Evolutionary conservation across 306 rosid genomes (phyloP).

Genomic region (Gastrolobium villosum): DNA sequence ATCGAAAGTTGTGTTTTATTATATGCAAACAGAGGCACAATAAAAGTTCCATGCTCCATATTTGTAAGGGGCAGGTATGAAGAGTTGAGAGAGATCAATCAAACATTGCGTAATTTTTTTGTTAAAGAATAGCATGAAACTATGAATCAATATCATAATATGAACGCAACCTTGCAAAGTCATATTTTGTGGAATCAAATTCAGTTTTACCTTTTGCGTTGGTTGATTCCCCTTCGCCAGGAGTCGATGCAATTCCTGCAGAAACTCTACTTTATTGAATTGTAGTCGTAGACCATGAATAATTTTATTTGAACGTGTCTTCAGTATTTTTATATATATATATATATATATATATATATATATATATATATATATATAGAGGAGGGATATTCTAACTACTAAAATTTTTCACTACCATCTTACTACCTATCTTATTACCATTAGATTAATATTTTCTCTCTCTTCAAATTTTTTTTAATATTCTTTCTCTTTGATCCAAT

Average conservation of each 20-base stretch:
- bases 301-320: not conserved
- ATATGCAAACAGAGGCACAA: not conserved
- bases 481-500: no score
- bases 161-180: not conserved
- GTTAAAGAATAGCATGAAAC: not conserved
- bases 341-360: no score
- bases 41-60: not conserved
- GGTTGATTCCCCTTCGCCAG: not conserved
- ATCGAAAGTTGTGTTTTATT: not conserved
- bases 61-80: not conserved
- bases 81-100: not conserved
- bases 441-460: no score
- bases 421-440: no score
- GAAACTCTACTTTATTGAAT: not conserved
- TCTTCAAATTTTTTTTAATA: no score
- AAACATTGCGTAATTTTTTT: not conserved
- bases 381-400: no score
- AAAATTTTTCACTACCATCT: no score
- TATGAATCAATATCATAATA: not conserved
- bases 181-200: slow-evolving; percentile 3
- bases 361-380: no score
- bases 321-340: no score
- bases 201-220: not conserved
- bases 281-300: not conserved
- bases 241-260: not conserved